These are phyloP conservation scores for Amanita molliuscula DNA, from an alignment of 768 basidiomycete genomes.

Conservation along the genomic window DNA sequence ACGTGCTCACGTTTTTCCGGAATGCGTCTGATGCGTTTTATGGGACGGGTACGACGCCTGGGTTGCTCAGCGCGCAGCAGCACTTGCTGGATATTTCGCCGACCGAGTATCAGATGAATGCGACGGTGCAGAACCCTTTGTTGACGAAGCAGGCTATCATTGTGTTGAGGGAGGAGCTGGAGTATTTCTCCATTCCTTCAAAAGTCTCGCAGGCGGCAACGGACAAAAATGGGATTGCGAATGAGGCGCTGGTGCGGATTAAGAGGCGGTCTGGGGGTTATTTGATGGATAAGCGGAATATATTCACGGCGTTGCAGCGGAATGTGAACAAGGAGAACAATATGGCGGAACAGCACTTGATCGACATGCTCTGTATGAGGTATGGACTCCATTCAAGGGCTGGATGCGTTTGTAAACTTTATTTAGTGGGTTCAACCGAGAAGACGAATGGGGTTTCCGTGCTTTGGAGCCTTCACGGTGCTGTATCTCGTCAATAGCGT, in stretches of 20 bases:
- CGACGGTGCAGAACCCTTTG: constrained; percentile 80
- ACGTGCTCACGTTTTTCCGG: constrained; percentile 87
- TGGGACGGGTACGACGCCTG: constrained; percentile 64
- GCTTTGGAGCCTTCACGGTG: constrained; percentile 93
- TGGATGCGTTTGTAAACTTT: not conserved
- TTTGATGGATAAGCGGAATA: constrained; percentile 81
- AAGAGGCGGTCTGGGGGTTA: constrained; percentile 83
- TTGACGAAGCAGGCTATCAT: constrained; percentile 96
- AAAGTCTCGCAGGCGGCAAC: constrained; percentile 50
- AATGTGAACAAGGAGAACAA: constrained; percentile 99
- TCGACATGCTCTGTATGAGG: constrained; percentile 99
- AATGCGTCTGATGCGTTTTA: constrained; percentile 87
- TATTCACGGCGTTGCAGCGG: constrained; percentile 95
- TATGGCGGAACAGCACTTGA: constrained; percentile 96
- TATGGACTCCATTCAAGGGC: constrained; percentile 21
- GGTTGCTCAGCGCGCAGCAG: constrained; percentile 71
- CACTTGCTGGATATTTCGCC: constrained; percentile 62
- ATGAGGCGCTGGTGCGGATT: constrained; percentile 63
- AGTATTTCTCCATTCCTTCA: constrained; percentile 95
- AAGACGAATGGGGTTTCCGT: constrained; percentile 98
- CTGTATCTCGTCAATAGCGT: constrained; percentile 96
- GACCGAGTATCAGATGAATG: constrained; percentile 38
- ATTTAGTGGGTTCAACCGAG: constrained; percentile 85
- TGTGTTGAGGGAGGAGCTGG: constrained; percentile 93
- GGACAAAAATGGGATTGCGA: constrained; percentile 73